Evolutionary conservation across 2,329 filamentous ascomycete species (phyloP).

Genomic region (Scedosporium minutisporum): DNA sequence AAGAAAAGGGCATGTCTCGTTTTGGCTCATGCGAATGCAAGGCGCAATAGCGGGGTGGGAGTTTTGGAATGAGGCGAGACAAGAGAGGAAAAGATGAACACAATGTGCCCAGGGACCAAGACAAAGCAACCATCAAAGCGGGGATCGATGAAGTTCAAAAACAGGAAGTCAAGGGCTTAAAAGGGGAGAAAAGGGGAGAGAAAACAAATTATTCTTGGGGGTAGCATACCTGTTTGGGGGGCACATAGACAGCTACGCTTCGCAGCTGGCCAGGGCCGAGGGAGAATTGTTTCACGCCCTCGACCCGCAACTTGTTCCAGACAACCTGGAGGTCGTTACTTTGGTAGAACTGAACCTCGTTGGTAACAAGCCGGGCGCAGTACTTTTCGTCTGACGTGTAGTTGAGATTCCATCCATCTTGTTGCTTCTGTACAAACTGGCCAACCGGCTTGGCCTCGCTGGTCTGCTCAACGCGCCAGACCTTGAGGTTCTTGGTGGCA

Average conservation of each 20-base stretch:
- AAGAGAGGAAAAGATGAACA: neutral
- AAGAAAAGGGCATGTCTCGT: too few species aligned
- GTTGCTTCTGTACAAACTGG: slow-evolving; percentile 88
- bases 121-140: neutral
- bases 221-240: slow-evolving; percentile 74
- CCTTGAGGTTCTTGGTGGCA: slow-evolving; percentile 64
- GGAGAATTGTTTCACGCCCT: slow-evolving; percentile 83
- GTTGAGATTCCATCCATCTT: slow-evolving; percentile 94
- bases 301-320: slow-evolving; percentile 91
- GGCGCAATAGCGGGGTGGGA: neutral
- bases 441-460: slow-evolving; percentile 65
- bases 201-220: neutral
- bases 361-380: slow-evolving; percentile 88
- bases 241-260: slow-evolving; percentile 88
- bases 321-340: slow-evolving; percentile 75
- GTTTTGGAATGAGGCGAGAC: neutral
- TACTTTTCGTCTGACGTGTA: slow-evolving; percentile 90
- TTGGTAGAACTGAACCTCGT: slow-evolving; percentile 96
- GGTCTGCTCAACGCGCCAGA: slow-evolving; percentile 75
- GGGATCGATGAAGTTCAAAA: too few species aligned
- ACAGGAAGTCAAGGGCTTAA: neutral
- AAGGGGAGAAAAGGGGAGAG: neutral
- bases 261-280: slow-evolving; percentile 83
- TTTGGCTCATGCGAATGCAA: neutral
- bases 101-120: neutral